A percentile compares a stretch with the other conserved stretches of the same genome.
Conservation (phyloP, 1,139 yeast genomes). For the Suhomyces yuchorum region DNA sequence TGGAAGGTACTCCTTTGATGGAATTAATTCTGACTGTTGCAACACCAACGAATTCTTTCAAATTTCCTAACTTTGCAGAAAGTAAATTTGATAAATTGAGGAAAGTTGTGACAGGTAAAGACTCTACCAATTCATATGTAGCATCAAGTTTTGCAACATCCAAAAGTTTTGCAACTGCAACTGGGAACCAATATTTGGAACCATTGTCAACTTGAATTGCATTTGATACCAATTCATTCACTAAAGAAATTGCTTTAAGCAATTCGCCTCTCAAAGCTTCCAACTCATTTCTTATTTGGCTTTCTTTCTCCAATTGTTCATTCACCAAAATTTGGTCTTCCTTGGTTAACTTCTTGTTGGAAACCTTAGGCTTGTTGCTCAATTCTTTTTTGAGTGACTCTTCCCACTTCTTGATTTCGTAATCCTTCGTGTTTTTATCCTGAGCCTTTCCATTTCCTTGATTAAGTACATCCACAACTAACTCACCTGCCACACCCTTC, state of each 20-base stretch:
- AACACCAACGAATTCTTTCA: conserved; percentile 61
- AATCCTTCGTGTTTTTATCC: conserved; percentile 73
- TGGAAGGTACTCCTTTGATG: conserved; percentile 41
- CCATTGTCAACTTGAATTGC: conserved; percentile 68
- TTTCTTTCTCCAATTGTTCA: conserved; percentile 64
- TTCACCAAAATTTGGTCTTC: conserved; percentile 70
- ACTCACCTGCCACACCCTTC: conserved; percentile 65
- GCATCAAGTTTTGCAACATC: conserved; percentile 38
- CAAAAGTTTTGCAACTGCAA: conserved; percentile 52
- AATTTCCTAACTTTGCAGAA: conserved; percentile 52
- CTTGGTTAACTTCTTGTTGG: conserved; percentile 60
- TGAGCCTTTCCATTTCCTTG: conserved; percentile 41
- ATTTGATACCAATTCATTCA: conserved; percentile 53
- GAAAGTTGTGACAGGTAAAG: conserved; percentile 39
- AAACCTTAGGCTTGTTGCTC: conserved; percentile 51
- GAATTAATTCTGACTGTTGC: conserved; percentile 61
- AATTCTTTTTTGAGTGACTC: conserved; percentile 75
- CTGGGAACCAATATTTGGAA: conserved; percentile 69
- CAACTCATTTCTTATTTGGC: conserved; percentile 52
- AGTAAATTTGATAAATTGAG: conserved; percentile 44
- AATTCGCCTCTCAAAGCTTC: conserved; percentile 38
- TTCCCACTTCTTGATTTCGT: conserved; percentile 90
- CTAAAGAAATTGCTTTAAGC: conserved; percentile 52
- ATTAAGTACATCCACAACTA: conserved; percentile 65
- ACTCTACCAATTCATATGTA: conserved; percentile 44